Evolutionary conservation across 2,329 filamentous ascomycete species (phyloP), one percentile per base, ranked within the genome.

Genomic region (Cytospora leucostoma): DNA sequence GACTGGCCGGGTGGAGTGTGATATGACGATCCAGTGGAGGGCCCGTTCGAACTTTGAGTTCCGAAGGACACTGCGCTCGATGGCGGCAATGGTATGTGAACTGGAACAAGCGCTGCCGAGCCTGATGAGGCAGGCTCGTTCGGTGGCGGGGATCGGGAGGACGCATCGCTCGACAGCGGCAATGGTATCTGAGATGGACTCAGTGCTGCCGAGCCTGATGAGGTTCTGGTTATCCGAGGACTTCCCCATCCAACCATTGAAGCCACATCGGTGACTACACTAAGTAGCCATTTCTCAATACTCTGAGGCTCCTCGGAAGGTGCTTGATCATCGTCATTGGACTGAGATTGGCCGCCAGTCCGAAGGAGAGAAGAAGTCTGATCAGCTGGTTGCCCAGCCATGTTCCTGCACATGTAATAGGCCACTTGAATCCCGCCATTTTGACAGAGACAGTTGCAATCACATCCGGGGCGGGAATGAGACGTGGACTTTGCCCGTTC

Each of bases 361-460:
- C 32, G 33, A 32, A 12, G 27, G 12, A 33, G 53, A 56, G 53
- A 44, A 40, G 35, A 11, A n/a, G 17, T n/a, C 7, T 21, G n/a
- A 10, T 19, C 8, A 17, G 57, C 7, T 12, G 38, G 32, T 33
- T 32, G 40, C 5, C 54, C 32, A 21, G 21, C n/a, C 58, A 64
- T 40, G 37, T 44, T 55, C 12, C 58, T 50, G 38, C 62, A 64
- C 12, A 34, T 54, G 21, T 49, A 62, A 21, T 40, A 64, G 38
- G 58, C 58, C 32, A 58, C 44, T 34, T 37, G 53, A 17, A 54
- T 38, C 34, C 56, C 17, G 19, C 53, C 53, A 19, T 4, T 37
- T 37, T 17, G 53, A 27, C 53, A 55, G 15, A 11, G 34, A 55
- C 52, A 55, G n/a, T 55, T 55, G 53, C 53, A 35, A 4, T 6